Evolutionary conservation across 305 asterid genomes (phyloP).

Genomic region (Fraxinus ornus): DNA sequence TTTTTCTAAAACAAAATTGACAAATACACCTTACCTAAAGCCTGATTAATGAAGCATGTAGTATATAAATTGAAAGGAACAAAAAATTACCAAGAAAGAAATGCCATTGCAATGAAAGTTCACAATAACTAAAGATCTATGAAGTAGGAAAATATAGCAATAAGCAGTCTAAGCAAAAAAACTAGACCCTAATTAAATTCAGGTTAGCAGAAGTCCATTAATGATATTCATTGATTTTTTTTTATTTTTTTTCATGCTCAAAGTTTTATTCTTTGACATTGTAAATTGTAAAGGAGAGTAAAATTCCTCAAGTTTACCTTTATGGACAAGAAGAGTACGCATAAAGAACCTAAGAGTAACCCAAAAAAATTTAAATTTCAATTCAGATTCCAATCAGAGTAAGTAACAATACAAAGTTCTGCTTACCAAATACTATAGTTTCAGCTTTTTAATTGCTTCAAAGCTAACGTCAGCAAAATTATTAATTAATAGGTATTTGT

Average conservation of each 20-base stretch:
- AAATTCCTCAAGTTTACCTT: not conserved
- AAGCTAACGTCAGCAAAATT: not conserved
- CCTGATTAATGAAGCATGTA: not conserved
- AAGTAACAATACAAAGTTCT: slow-evolving; percentile 5
- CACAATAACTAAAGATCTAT: not conserved
- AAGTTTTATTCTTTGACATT: not conserved
- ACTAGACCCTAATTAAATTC: not conserved
- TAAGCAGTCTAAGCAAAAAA: not conserved
- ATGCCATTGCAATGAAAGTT: not conserved
- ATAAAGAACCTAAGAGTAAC: slow-evolving; percentile 5
- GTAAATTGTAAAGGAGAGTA: slow-evolving; percentile 5
- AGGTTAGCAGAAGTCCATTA: slow-evolving; percentile 2
- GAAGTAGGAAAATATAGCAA: not conserved
- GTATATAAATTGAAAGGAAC: not conserved
- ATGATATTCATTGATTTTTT: not conserved
- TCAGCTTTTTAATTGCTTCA: not conserved
- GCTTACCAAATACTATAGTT: not conserved
- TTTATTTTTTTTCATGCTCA: not conserved
- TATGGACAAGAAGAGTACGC: not conserved
- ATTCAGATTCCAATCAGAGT: not conserved
- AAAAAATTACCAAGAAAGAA: not conserved
- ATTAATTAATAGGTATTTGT: not conserved
- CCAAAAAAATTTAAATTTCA: not conserved
- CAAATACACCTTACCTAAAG: not conserved
- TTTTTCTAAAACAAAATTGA: not conserved